Evolutionary conservation across 805 yeast species (phyloP).

Genomic region (Kodamaea fukazawae): DNA sequence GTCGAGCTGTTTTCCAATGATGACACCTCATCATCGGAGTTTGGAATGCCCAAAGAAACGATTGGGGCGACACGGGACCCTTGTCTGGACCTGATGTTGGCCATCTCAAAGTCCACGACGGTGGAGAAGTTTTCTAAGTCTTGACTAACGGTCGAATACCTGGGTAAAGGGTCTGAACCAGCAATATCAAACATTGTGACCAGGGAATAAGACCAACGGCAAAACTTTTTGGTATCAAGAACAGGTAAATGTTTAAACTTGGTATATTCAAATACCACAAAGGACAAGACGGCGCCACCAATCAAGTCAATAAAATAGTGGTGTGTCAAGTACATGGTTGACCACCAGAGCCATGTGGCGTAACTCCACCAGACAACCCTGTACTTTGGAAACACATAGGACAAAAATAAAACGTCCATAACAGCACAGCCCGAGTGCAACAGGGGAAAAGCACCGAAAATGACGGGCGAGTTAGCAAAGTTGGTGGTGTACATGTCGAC

Average conservation of each 20-base stretch:
- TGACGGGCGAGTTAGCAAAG: constrained; percentile 83
- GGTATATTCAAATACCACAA: constrained; percentile 65
- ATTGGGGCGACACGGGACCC: constrained; percentile 16
- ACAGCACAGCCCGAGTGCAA: constrained; percentile 93
- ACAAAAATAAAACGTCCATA: constrained; percentile 85
- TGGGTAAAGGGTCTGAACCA: constrained; percentile 32
- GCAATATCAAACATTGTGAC: constrained; percentile 25
- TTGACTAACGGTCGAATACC: not conserved
- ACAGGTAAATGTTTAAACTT: constrained; percentile 68
- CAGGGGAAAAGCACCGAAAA: constrained; percentile 86
- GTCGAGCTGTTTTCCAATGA: constrained; percentile 36
- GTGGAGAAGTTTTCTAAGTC: constrained; percentile 7
- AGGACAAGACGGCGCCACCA: constrained; percentile 87
- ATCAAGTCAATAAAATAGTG: constrained; percentile 92
- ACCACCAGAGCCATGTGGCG: constrained; percentile 97
- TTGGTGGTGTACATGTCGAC: constrained; percentile 79
- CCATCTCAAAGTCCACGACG: constrained; percentile 20
- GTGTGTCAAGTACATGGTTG: constrained; percentile 96
- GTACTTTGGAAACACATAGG: constrained; percentile 74
- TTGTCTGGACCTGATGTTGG: constrained; percentile 28
- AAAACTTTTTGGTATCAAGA: constrained; percentile 48
- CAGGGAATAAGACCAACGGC: constrained; percentile 65
- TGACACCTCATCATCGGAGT: constrained; percentile 18
- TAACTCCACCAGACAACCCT: constrained; percentile 68
- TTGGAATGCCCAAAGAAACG: constrained; percentile 9